Evolutionary conservation across 2,329 filamentous ascomycete species (phyloP).

Genomic region (Tolypocladium nubicola): DNA sequence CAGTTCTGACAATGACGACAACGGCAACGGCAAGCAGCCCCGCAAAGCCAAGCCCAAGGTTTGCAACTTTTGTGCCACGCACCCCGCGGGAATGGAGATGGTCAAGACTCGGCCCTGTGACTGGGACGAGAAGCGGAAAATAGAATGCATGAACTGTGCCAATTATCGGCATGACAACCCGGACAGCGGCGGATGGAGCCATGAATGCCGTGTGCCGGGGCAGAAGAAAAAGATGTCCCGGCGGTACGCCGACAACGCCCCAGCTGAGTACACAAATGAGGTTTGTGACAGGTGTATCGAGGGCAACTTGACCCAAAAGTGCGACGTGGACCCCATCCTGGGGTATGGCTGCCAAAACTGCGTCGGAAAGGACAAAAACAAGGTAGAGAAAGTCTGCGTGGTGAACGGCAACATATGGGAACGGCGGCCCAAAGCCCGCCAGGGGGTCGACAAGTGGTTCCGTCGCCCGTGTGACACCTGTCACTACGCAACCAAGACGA

Average conservation of each 20-base stretch:
- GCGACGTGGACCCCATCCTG: conserved; percentile 13
- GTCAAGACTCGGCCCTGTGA: conserved; percentile 6
- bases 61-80: conserved; percentile 8
- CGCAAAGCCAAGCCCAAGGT: neutral
- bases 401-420: conserved; percentile 4
- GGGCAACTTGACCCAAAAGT: neutral
- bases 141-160: conserved; percentile 16
- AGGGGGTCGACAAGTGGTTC: conserved; percentile 10
- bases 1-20: neutral
- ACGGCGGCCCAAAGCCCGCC: conserved; percentile 7
- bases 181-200: neutral
- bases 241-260: conserved; percentile 8
- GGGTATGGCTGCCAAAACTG: conserved; percentile 10
- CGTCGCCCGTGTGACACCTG: conserved; percentile 14
- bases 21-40: neutral
- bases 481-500: conserved; percentile 1
- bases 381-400: neutral
- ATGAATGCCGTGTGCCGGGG: conserved; percentile 6
- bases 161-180: conserved; percentile 8
- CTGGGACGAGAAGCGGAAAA: conserved; percentile 1
- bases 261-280: conserved; percentile 2
- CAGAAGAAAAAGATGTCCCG: conserved; percentile 1
- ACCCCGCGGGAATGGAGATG: conserved; percentile 3
- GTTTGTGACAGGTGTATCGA: conserved; percentile 7
- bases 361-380: conserved; percentile 1